Evolutionary conservation across 331 rosid genomes (phyloP), one percentile per base, ranked within the genome.

Genomic region (Malus hybrid): DNA sequence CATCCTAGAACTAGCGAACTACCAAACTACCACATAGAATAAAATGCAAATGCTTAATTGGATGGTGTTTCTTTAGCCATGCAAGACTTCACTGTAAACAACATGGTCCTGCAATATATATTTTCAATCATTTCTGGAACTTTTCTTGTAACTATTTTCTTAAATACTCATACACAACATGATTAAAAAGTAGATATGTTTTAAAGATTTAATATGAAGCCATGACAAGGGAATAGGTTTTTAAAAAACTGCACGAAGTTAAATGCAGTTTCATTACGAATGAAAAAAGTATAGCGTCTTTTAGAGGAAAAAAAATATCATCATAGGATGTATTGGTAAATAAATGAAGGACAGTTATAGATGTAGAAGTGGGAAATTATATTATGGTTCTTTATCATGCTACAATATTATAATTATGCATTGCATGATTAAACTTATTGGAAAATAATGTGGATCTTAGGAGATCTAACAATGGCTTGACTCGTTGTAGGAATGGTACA

Each of bases 401-500:
- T 0, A 24, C 24, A 24, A 24, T 24, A 24, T 24, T 24, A 56
- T 72, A 56, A 22, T 36, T 72, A 19, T 44, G 32, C 50, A 57
- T 57, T 1, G 57, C 26, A 57, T 33, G 63, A 57, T 20, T 20
- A 29, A 71, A 71, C 55, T 56, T 20, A 20, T 57, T 57, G 55
- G 36, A 34, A 57, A 33, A 55, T 30, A 22, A 56, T 7, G 55
- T 15, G 34, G 66, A 36, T 22, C 24, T 58, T 72, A 3, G 39
- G 56, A 57, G 36, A 34, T 22, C 67, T 72, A 20, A 72, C 76
- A 20, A 28, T 20, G 32, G 33, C 56, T 72, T 72, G 39, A 57
- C 36, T 22, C 10, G 0, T 71, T 75, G 77, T 78, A 82, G 86
- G 83, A 82, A 66, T 82, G 86, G 86, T 82, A 82, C 56, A 82